Percentiles rank a stretch among this genome's conserved stretches.
Evolutionary conservation across 176 grass and related monocot genomes (phyloP).

Genomic region (Tuctoria greenei): DNA sequence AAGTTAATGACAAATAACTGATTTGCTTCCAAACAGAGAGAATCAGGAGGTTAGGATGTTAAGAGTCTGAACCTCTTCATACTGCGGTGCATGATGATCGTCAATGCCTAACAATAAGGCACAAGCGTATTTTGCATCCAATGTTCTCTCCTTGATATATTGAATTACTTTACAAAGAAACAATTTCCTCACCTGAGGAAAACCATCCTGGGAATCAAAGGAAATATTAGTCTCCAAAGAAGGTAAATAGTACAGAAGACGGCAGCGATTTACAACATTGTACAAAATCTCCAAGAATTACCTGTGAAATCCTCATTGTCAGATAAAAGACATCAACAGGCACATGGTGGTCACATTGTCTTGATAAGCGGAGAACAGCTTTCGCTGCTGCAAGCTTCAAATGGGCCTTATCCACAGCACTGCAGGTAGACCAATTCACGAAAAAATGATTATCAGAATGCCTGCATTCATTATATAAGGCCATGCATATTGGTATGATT

Average conservation of each 20-base stretch:
- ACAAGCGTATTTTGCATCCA: slow-evolving; percentile 96
- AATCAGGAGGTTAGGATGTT: background rate
- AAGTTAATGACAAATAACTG: slow-evolving; percentile 23
- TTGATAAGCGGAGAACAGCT: slow-evolving; percentile 97
- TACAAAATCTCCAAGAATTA: slow-evolving; percentile 40
- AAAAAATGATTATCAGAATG: slow-evolving; percentile 14
- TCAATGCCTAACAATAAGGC: slow-evolving; percentile 73
- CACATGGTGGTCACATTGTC: slow-evolving; percentile 86
- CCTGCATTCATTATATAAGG: background rate
- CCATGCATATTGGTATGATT: background rate
- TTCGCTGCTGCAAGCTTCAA: slow-evolving; percentile 91
- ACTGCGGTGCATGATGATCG: slow-evolving; percentile 61
- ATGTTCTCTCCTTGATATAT: slow-evolving; percentile 93
- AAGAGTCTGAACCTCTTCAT: slow-evolving; percentile 83
- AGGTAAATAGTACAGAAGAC: slow-evolving; percentile 17
- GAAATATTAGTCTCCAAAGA: slow-evolving; percentile 36
- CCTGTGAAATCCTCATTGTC: slow-evolving; percentile 90
- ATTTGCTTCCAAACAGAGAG: background rate
- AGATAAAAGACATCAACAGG: slow-evolving; percentile 91
- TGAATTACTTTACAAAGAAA: slow-evolving; percentile 94
- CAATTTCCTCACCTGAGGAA: slow-evolving; percentile 80
- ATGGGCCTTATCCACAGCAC: slow-evolving; percentile 81
- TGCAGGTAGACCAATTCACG: slow-evolving; percentile 40
- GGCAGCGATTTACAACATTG: background rate
- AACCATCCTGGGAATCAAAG: slow-evolving; percentile 63